Conservation (phyloP, 2,329 filamentous ascomycete species). For the Penicillium sp. region DNA sequence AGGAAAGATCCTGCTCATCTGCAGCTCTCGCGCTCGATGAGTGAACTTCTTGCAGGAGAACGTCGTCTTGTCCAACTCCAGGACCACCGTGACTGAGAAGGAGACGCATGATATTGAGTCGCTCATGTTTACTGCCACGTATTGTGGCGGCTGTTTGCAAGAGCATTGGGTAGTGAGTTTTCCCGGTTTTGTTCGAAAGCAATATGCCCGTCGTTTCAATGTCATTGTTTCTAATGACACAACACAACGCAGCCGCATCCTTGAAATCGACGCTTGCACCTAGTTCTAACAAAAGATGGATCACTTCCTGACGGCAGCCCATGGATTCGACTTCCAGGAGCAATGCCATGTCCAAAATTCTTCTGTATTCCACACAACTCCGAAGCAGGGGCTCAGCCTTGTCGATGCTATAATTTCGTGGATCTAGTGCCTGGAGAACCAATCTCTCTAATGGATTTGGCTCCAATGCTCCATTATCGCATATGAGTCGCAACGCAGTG, state of each 20-base stretch:
- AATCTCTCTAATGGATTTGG: not conserved
- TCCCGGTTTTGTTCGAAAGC: not conserved
- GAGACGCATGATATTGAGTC: not conserved
- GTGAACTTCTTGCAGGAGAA: not conserved
- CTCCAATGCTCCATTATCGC: not conserved
- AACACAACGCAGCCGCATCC: not conserved
- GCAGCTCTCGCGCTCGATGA: not conserved
- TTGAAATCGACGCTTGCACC: conserved; percentile 2
- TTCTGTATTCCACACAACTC: not conserved
- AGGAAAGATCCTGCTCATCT: not conserved
- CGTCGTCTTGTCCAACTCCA: conserved; percentile 6
- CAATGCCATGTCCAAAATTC: not conserved
- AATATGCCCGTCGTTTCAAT: not conserved
- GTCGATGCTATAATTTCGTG: not conserved
- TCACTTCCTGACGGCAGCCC: not conserved
- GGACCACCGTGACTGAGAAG: not conserved
- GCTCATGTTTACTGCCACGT: not conserved
- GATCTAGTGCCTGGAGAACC: not conserved
- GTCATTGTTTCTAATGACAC: not conserved
- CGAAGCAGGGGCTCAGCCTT: not conserved
- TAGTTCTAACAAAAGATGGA: not conserved
- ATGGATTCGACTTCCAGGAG: not conserved
- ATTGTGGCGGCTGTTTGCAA: not conserved
- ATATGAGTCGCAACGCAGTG: not conserved
- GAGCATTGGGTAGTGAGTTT: not conserved